phyloP scores from a whole-genome alignment of 192 early-diverging fungal genomes.

The Coemansia sp. region DNA sequence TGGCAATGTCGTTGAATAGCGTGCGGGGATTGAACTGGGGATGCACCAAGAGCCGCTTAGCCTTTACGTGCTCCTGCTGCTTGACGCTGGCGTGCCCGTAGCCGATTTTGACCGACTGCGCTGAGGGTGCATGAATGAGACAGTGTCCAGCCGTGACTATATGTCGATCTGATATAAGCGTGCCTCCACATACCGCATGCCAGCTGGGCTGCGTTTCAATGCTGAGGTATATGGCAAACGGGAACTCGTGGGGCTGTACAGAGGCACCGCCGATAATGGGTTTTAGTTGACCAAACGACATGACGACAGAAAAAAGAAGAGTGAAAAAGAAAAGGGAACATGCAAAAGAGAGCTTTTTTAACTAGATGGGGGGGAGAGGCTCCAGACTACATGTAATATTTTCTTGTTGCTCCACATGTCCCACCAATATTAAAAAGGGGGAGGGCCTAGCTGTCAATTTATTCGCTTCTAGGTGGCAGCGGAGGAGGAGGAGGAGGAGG shows the following conservation, averaged over 20 bases:
- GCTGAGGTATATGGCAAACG: slow-evolving; percentile 45
- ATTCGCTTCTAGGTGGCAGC: neutral
- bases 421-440: neutral
- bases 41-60: slow-evolving; percentile 7
- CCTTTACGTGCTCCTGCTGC: slow-evolving; percentile 3
- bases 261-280: slow-evolving; percentile 43
- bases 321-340: neutral
- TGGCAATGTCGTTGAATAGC: slow-evolving; percentile 49
- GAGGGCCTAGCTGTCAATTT: neutral
- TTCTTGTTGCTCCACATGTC: too few species aligned
- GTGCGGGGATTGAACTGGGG: slow-evolving; percentile 27
- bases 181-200: slow-evolving; percentile 50
- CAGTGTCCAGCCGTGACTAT: slow-evolving; percentile 55
- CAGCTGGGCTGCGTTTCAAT: slow-evolving; percentile 38
- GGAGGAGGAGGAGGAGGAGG: neutral
- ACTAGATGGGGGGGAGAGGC: neutral
- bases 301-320: neutral
- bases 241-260: slow-evolving; percentile 27
- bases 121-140: slow-evolving; percentile 19
- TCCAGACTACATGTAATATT: too few species aligned
- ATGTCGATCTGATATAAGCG: slow-evolving; percentile 33
- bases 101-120: slow-evolving; percentile 16
- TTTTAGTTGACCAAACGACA: slow-evolving; percentile 36
- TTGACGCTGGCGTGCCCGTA: slow-evolving; percentile 20
- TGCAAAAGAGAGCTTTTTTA: neutral